Base-by-base conservation (phyloP, 805 yeast genomes). In the Lipomyces yamadae region DNA sequence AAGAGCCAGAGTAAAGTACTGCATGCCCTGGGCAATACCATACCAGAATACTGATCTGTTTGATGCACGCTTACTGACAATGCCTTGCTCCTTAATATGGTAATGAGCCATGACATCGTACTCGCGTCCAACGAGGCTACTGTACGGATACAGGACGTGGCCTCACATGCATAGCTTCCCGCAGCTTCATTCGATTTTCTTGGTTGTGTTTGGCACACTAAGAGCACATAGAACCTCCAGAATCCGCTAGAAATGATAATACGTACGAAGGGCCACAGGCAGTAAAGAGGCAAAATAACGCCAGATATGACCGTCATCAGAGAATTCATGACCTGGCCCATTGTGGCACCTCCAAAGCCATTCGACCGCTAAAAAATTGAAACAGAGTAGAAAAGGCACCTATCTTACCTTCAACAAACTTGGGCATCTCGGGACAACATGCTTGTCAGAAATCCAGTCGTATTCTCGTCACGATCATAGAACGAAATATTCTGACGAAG, bases 41-140 rank as follows among this genome's bases (percentile, higher is more conserved):
- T 66, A 66, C 57, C 56, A 52, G 13, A 57, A 34, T n/a, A 63
- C 58, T 18, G 70, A 66, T 7, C 56, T 37, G 48, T 45, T 37
- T 29, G 65, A 42, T 15, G 57, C 63, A 5, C 48, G 55, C 30
- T 58, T 39, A 13, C 60, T 33, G 24, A 56, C n/a, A 8, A 52
- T 54, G 48, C 50, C 33, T 34, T 55, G 73, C 13, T 54, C 56
- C n/a, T 48, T 55, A n/a, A 72, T 56, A 63, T 30, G 63, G 69
- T 80, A 80, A 32, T 65, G 67, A 2, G 67, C 72, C 48, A 73
- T 68, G 8, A 80, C 82, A 30, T 78, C 79, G 45, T 73, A 74
- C 62, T 80, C 83, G 15, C 83, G 78, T 10, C 82, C 53, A 80
- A 70, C 8, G 82, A 74, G 50, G 77, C 77, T 5, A 81, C 83